Evolutionary conservation across 2,329 filamentous ascomycete genomes (phyloP), one percentile per base, ranked within the genome.

Genomic region (Fusarium transvaalense): DNA sequence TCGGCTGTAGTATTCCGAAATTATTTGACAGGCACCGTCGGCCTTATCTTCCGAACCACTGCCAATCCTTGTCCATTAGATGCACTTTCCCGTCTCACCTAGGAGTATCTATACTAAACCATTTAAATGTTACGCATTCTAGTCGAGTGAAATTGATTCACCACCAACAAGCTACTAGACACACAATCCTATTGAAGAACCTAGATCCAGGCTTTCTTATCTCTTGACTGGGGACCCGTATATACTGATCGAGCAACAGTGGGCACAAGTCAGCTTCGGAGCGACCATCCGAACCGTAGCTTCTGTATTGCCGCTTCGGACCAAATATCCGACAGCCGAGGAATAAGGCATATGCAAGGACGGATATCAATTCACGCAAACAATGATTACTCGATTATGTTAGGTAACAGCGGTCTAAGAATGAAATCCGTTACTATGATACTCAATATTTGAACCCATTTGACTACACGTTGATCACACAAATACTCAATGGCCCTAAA

Each of bases 181-280:
- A 27, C 12, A 23, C 41, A 43, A 60, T 35, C 50, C 55, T 25
- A 31, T 27, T 43, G 27, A 56, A 43, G 42, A 31, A 19, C 25
- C 10, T 35, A 10, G 13, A 29, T 37, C 42, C 15, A 29, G 37
- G 23, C 21, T 27, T 38, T 35, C 32, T 21, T 25, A 38, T 27
- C 47, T 50, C n/a, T 25, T n/a, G 12, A 27, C 14, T 31, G 23
- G 27, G 17, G 13, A 25, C 45, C 13, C 9, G 13, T 9, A 37
- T 37, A 27, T 13, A 47, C 21, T n/a, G 21, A 27, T 50, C 32
- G 58, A 72, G 56, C 51, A 72, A 66, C 54, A 54, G 19, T 51
- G n/a, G n/a, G 17, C 10, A 29, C 23, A 9, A 10, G n/a, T 15
- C 12, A 39, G 35, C 48, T 43, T 58, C 66, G 66, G 66, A 32